These are phyloP conservation scores for Posidonia oceanica DNA, from an alignment of 116 monocot species.

Conservation along the genomic window DNA sequence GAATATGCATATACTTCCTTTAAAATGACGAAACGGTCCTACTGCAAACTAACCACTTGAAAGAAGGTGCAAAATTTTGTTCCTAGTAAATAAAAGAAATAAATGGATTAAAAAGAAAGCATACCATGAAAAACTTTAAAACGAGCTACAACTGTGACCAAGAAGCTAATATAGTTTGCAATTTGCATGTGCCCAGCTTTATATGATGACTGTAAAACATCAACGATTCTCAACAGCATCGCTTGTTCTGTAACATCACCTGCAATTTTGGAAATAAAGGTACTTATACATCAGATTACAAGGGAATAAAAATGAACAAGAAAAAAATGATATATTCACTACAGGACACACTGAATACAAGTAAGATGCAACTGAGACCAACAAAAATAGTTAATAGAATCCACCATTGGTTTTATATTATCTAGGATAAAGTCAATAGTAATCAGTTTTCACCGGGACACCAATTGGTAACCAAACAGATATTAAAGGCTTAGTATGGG, in stretches of 20 bases:
- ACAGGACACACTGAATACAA: too few relatives aligned
- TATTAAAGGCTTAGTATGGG: too few relatives aligned
- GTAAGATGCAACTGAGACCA: too few relatives aligned
- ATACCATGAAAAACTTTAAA: conserved; percentile 49
- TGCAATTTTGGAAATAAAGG: conserved; percentile 8
- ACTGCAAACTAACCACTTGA: background rate
- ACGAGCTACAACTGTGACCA: conserved; percentile 46
- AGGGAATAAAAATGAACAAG: background rate
- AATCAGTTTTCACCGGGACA: too few relatives aligned
- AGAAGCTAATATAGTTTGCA: conserved; percentile 49
- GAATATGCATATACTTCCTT: too few relatives aligned
- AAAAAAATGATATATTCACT: background rate
- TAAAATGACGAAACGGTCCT: background rate
- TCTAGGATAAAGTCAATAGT: too few relatives aligned
- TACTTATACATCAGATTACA: background rate
- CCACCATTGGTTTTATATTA: too few relatives aligned
- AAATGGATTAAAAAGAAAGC: conserved; percentile 19
- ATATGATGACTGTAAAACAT: conserved; percentile 56
- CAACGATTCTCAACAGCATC: conserved; percentile 37
- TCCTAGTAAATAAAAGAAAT: background rate
- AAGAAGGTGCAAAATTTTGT: background rate
- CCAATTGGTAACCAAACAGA: too few relatives aligned
- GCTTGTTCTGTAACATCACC: conserved; percentile 28
- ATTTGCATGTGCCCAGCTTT: conserved; percentile 45
- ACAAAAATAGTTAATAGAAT: too few relatives aligned